Conservation (phyloP, 495 filamentous ascomycete genomes). For the Podospora fimiseda region DNA sequence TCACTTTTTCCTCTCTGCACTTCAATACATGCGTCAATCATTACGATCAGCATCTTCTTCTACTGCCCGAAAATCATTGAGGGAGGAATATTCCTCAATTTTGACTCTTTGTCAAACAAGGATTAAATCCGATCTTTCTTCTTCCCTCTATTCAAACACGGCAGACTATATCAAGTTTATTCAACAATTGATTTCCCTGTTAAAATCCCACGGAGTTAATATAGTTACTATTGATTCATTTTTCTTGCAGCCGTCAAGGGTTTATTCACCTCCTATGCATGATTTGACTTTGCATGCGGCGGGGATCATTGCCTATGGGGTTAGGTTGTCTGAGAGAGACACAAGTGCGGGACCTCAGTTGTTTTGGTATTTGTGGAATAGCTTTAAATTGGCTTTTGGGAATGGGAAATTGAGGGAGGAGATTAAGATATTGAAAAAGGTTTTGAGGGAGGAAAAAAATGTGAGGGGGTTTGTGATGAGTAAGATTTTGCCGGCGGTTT, state of each 20-base stretch:
- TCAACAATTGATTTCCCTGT: not conserved
- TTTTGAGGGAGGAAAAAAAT: not conserved
- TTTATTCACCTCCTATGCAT: not conserved
- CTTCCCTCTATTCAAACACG: conserved; percentile 8
- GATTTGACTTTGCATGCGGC: not conserved
- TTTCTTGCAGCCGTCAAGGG: not conserved
- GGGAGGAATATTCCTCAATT: conserved; percentile 29
- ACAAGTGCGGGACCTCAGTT: not conserved
- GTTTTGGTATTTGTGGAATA: not conserved
- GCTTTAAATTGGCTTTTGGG: not conserved
- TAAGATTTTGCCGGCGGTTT: not conserved
- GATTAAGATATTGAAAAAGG: not conserved
- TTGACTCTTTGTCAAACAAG: conserved; percentile 38
- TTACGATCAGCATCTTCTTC: conserved; percentile 20
- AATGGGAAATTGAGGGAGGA: not conserved
- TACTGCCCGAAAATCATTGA: conserved; percentile 18
- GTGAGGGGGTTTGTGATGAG: not conserved
- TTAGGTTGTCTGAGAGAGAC: not conserved
- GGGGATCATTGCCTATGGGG: not conserved
- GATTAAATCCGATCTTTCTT: conserved; percentile 40
- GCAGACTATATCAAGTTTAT: not conserved
- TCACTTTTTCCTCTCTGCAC: conserved; percentile 31
- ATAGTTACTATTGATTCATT: not conserved
- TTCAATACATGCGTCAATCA: conserved; percentile 39
- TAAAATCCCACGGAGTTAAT: not conserved